phyloP scores from a whole-genome alignment of 164 flowering plant species.

The Dillenia suffruticosa region DNA sequence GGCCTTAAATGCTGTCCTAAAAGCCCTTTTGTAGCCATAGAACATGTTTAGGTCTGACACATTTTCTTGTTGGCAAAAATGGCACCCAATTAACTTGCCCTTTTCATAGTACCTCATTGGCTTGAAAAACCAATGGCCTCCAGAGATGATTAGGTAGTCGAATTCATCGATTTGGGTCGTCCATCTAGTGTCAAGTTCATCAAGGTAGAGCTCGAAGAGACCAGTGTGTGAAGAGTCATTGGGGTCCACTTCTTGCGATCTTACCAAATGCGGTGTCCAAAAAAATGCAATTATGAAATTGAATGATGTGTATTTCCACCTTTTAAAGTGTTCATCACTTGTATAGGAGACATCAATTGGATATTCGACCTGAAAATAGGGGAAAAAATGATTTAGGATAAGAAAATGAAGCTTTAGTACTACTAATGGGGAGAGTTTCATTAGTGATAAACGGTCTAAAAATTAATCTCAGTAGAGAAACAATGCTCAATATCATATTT shows the following conservation, averaged over 20 bases:
- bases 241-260: slow-evolving; percentile 20
- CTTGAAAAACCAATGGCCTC: slow-evolving; percentile 67
- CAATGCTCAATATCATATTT: no score
- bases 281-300: slow-evolving; percentile 18
- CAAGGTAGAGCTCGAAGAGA: slow-evolving; percentile 43
- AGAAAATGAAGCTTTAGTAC: no score
- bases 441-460: no score
- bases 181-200: slow-evolving; percentile 38
- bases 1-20: slow-evolving; percentile 49
- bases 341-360: slow-evolving; percentile 24
- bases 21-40: slow-evolving; percentile 48
- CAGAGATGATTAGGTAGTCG: slow-evolving; percentile 53
- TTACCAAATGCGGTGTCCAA: slow-evolving; percentile 42
- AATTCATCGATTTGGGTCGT: slow-evolving; percentile 39
- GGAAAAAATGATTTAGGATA: background rate
- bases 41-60: slow-evolving; percentile 35
- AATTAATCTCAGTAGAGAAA: no score
- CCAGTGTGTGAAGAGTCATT: slow-evolving; percentile 36
- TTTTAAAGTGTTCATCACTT: slow-evolving; percentile 10
- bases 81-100: slow-evolving; percentile 40
- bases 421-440: no score
- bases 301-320: slow-evolving; percentile 4
- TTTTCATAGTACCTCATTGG: slow-evolving; percentile 40
- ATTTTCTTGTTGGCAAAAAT: slow-evolving; percentile 33
- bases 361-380: slow-evolving; percentile 39